Evolutionary conservation across 176 grass and related monocot genomes (phyloP), one percentile per base, ranked within the genome.

Genomic region (Zea luxurians): DNA sequence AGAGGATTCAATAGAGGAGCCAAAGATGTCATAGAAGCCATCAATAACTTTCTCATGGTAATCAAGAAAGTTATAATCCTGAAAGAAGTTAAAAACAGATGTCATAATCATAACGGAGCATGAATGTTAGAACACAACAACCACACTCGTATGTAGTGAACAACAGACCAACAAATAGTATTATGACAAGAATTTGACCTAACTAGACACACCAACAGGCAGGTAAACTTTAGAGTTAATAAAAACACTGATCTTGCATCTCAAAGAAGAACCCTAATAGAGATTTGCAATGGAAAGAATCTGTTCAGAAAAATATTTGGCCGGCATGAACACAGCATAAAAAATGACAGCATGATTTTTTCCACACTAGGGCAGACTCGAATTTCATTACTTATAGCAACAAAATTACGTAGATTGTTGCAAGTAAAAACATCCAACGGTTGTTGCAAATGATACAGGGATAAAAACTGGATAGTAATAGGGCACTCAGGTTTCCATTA

Each of bases 1-100:
- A 11, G 85, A 91, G 60, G 80, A 87, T 66, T 95, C 83, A 50
- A 84, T 77, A 40, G 83, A 27, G 27, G 27, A 82, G 54, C 85
- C 89, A 86, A 92, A 89, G 72, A 99, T 95, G 75, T 99, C 96
- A 64, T 88, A 99, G 92, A 99, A 99, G 36, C 96, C 96, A 90
- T 99, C 96, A 73, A 90, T 47, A 85, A 99, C 83, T 80, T 91
- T 99, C 80, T 99, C 96, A 73, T 92, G 81, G 78, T 99, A 99
- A 82, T 99, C 96, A 71, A 99, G 90, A 63, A 95, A 85, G 84
- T 90, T 90, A 67, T 91, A 99, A 63, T 91, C 92, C 96, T 99
- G 87, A 64, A 92, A 86, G 13, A 73, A 78, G 69, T 44, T 48
- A 42, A 63, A 59, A 54, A 58, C 13, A 12, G 0, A 73, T 81